Evolutionary conservation across 139 green algal species (phyloP), one percentile per base, ranked within the genome.

Genomic region (Deuterostichococcus epilithicus): DNA sequence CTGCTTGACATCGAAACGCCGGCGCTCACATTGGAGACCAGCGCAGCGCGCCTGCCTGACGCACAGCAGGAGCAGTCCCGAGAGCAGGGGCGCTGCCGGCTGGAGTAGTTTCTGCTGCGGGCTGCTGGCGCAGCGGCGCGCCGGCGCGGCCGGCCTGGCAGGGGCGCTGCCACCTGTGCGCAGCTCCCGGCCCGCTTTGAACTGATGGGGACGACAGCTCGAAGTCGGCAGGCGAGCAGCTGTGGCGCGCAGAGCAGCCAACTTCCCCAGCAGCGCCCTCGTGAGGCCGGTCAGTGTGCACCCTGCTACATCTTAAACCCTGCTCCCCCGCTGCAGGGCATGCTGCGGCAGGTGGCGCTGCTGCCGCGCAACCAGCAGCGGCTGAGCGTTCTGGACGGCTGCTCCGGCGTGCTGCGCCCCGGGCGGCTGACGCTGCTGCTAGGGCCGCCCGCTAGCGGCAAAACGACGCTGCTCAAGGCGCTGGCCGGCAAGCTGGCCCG

Each of bases 371-470:
- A 38, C 18, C 47, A 70, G 72, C n/a, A 76, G 32, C 32, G 23
- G 13, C 70, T 82, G 59, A 65, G 15, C 15, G 26, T 68, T 5
- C 59, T 68, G 59, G 26, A 22, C 25, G 59, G 59, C 59, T 32
- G 23, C 59, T 34, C 23, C 15, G 59, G 59, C 25, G 26, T n/a
- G 10, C 59, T 68, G 15, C 13, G 22, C 15, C 77, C 39, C 52
- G 79, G 81, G 6, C 82, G 84, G 45, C 68, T 88, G 34, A 91
- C 86, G 0, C 80, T 91, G 63, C 82, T 91, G 44, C 86, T 91
- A 39, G 86, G 84, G 1, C 86, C 86, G 5, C 86, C 86, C 32
- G 78, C 77, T 32, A 42, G 78, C 33, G 86, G 86, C 45, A 88
- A 88, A 59, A 83, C 68, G 39, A 87, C 82, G 5, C 76, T 91